Conservation (phyloP, 1,284 basidiomycete species). For the Apiotrichum montevideense region DNA sequence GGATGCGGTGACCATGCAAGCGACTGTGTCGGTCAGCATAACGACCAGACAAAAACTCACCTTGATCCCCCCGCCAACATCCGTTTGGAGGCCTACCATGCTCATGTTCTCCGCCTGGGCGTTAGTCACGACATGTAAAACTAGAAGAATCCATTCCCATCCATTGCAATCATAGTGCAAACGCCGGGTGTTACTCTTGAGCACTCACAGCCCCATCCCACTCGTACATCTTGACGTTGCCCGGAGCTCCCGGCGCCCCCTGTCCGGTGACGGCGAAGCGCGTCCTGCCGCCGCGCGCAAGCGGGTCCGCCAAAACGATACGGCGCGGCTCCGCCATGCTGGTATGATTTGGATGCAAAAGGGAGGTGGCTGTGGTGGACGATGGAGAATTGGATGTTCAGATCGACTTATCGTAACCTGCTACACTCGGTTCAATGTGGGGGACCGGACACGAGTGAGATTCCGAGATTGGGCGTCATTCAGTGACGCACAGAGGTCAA, state of each 20-base stretch:
- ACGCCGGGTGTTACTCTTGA: too few relatives aligned
- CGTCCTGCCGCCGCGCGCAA: constrained; percentile 11
- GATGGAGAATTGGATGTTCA: neutral
- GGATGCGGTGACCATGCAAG: constrained; percentile 40
- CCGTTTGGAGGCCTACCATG: constrained; percentile 39
- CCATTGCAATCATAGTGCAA: neutral
- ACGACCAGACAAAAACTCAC: neutral
- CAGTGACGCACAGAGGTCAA: too few relatives aligned
- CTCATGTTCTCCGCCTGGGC: constrained; percentile 24
- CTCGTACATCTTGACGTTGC: constrained; percentile 42
- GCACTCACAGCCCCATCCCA: constrained; percentile 33
- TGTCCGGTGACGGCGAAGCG: constrained; percentile 42
- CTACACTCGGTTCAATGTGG: too few relatives aligned
- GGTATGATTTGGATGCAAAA: neutral
- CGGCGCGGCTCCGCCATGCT: constrained; percentile 25
- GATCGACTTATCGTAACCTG: too few relatives aligned
- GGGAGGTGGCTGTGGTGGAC: neutral
- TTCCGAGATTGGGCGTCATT: too few relatives aligned
- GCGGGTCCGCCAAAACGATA: constrained; percentile 36
- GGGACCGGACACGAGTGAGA: too few relatives aligned
- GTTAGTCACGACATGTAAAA: too few relatives aligned
- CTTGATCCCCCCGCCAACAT: constrained; percentile 32
- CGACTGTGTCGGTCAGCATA: constrained; percentile 19
- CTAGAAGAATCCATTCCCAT: neutral
- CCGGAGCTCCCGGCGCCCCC: constrained; percentile 26